Evolutionary conservation across 441 rosid species (phyloP), one percentile per base, ranked within the genome.

Genomic region (Bruguiera hainesii): DNA sequence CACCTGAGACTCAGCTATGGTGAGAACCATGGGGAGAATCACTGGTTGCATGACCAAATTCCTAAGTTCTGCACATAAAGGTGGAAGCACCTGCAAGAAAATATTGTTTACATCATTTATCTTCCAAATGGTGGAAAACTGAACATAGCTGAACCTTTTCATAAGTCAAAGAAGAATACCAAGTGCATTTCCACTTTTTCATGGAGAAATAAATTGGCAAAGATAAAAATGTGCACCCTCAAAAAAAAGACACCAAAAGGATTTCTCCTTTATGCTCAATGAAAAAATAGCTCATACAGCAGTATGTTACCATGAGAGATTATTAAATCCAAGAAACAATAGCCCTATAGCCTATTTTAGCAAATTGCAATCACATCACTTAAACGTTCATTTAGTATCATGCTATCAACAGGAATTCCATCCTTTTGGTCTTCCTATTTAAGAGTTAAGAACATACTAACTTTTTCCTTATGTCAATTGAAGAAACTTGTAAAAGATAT

Each of bases 21-120:
- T 91, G 75, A 94, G 83, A 78, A 94, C 97, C 99, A 94, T 94
- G 39, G 99, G 99, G 52, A 94, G 85, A 73, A 94, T 89, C 88
- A 94, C 69, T 9, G 99, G 92, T 73, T 91, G 99, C 98, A 94
- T 89, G 49, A 91, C 99, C 83, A 87, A 64, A 82, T 94, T 94
- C 79, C 99, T 86, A 72, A 94, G 96, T 80, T 94, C 99, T 49
- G 93, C 97, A 84, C 97, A 94, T 56, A 94, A 89, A 63, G 96
- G 99, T 6, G 97, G 97, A 76, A 94, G 94, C 56, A 94, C 99
- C 99, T 94, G 84, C 76, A 71, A 56, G 61, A 75, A 74, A 68
- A 58, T 30, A 31, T 37, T 20, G 63, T 11, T 75, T 39, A 72
- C 37, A 33, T 33, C 37, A 33, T 33, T 33, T 7, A 33, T 33